Evolutionary conservation across 305 asterid species (phyloP).

Genomic region (Caryopteris hybrid): DNA sequence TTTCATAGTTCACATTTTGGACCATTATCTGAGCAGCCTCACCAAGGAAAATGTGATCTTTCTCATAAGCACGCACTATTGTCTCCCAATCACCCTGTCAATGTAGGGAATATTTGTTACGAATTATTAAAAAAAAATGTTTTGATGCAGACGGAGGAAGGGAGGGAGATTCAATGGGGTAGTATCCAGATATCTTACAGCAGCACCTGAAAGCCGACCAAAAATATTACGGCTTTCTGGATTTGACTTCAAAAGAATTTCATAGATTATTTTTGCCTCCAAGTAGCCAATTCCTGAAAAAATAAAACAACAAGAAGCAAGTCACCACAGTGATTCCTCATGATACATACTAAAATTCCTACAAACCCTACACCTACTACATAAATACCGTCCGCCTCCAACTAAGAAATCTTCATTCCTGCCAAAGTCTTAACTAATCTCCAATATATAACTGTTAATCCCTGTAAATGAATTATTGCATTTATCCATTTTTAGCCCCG

Average conservation of each 20-base stretch:
- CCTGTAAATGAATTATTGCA: neutral
- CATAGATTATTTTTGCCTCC: slow-evolving; percentile 79
- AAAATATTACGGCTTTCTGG: slow-evolving; percentile 93
- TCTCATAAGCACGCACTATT: slow-evolving; percentile 82
- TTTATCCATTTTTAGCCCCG: neutral
- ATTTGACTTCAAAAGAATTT: slow-evolving; percentile 68
- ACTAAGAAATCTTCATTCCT: slow-evolving; percentile 8
- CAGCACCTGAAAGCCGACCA: slow-evolving; percentile 99
- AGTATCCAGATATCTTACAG: slow-evolving; percentile 65
- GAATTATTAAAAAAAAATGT: neutral
- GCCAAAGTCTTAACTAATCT: neutral
- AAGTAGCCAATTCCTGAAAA: slow-evolving; percentile 75
- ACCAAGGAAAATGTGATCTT: slow-evolving; percentile 83
- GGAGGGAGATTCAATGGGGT: slow-evolving; percentile 15
- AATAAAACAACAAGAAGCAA: slow-evolving; percentile 2
- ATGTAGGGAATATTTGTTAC: slow-evolving; percentile 14
- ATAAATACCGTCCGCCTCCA: neutral
- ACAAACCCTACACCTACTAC: neutral
- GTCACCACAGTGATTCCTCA: slow-evolving; percentile 1
- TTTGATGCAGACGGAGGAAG: neutral
- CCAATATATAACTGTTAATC: neutral
- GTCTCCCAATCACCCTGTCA: slow-evolving; percentile 95
- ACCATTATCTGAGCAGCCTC: slow-evolving; percentile 97
- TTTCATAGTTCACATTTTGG: slow-evolving; percentile 90
- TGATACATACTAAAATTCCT: neutral